Base-by-base conservation (phyloP, 345 rosid genomes). In the Cardamine resedifolia region DNA sequence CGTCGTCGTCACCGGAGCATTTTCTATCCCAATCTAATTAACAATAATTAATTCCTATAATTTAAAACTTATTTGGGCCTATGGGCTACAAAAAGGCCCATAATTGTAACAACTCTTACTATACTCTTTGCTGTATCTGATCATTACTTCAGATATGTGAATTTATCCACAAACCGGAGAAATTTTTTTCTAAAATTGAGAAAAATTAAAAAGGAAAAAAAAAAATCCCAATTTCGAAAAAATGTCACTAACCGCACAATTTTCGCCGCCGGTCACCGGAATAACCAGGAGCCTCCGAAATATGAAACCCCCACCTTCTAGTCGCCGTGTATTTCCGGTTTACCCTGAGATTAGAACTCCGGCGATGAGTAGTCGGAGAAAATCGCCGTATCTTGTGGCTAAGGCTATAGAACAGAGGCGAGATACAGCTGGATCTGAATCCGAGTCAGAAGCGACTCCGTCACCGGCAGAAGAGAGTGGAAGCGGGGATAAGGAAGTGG, bases 341-440 rank as follows among this genome's bases (percentile, higher is more conserved):
- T 19, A 12, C 34, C 11, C 51, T 49, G 75, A 58, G 18, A 66
- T 31, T 10, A 57, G 30, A 34, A 9, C 62, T 26, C 10, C 27
- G 34, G 15, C 27, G 61, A 53, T 0, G 39, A 9, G 15, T 0
- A 3, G 10, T 21, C 10, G 16, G 12, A 60, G 48, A 24, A 79
- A 51, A 67, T 57, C 53, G 56, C 10, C 51, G 47, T 75, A 53
- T 21, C 5, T 77, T 0, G 34, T 57, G 3, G 52, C 56, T 20
- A 84, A 79, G 21, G 90, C 95, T 2, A 71, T 87, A 3, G 96
- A 84, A 68, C 82, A 84, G 80, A 81, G 87, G 74, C 74, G 80
- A 23, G 96, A 85, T 52, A 83, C 84, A 48, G 66, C 77, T 33
- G 82, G 64, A 47, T 39, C 78, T 51, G 82, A 71, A 28, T 39